Base-by-base conservation (phyloP, 768 basidiomycete species). In the Leccinum subgranulosum region DNA sequence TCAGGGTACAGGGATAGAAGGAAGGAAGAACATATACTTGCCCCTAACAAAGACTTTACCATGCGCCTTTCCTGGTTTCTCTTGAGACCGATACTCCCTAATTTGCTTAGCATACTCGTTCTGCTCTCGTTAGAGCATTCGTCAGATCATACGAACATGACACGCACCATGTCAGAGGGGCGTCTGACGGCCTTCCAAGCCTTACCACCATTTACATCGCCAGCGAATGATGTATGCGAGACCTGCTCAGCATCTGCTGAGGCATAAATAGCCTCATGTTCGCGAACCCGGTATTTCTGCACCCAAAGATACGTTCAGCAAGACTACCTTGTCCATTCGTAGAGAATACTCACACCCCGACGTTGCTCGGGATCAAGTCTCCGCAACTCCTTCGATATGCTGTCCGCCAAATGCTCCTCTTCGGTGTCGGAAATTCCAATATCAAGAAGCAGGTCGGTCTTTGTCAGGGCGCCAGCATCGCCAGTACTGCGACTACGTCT, bases 31-130 rank as follows among this genome's bases (percentile, higher is more conserved):
- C 9, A 10, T 2, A 43, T 17, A 70, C 79, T 57, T 59, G 87
- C 94, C 92, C 81, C 89, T 90, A 52, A 98, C 92, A 64, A 98
- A 98, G 23, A 98, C 90, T 65, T 97, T 98, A 49, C 94, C 95
- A 55, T 89, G 85, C 1, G 87, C 82, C 65, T 93, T 95, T 43
- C 87, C 88, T 12, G 82, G 76, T 59, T 87, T 88, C 43, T 91
- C 88, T 71, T 88, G 85, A 1, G 84, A 80, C 17, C 86, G 84
- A 58, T 86, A 88, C 72, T 92, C 90, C 66, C 81, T 84, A 60
- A 98, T 90, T 70, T 95, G 90, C 65, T 91, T 90, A 29, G 93
- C 85, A 71, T 95, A 93, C 75, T 98, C 93, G 70, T 98, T 92
- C 94, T 97, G 60, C 23, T 53, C n/a, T 53, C 49, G 29, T 56